Evolutionary conservation across 495 filamentous ascomycete genomes (phyloP), one percentile per base, ranked within the genome.

Genomic region (Penicillium argentinense): DNA sequence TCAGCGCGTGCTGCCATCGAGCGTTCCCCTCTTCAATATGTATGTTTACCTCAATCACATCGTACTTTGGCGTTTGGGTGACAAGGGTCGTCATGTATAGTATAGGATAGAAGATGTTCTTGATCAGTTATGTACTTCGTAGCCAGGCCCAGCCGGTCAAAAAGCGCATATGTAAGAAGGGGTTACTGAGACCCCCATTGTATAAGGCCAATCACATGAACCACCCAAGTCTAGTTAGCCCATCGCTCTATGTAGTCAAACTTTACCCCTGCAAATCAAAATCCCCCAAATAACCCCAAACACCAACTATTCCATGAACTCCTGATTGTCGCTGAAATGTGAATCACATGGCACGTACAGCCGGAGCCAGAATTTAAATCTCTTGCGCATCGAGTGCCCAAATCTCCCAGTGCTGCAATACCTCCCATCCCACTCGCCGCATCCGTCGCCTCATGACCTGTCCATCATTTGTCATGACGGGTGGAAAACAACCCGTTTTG

Each of bases 371-470:
- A 21, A n/a, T 18, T 63, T 36, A 73, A 40, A 71, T 57, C 36
- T 73, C 72, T 47, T 72, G 67, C 8, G 66, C 50, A 45, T 75
- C 72, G 36, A 75, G 40, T 2, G 56, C 57, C 70, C 70, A 75
- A 2, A 75, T 64, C 40, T 75, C 72, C 67, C 68, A 75, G 9
- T 68, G 40, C 36, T 69, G 55, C 4, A 72, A 47, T 1, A 66
- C 63, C n/a, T 75, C 68, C 72, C 69, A 73, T 11, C 64, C 67
- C 6, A 68, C 67, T 6, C 64, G 66, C 4, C 62, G 55, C 25
- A 73, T 51, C 7, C 47, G 52, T 14, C 72, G 61, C 39, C 64
- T 52, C 45, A 63, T 61, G 2, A 60, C 23, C 12, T 55, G 58
- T 3, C 56, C 58, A 19, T 66, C 60, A 0, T 44, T 34, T 1